Evolutionary conservation across 1,284 basidiomycete genomes (phyloP), one percentile per base, ranked within the genome.

Genomic region (Pulchroboletus neoregius): DNA sequence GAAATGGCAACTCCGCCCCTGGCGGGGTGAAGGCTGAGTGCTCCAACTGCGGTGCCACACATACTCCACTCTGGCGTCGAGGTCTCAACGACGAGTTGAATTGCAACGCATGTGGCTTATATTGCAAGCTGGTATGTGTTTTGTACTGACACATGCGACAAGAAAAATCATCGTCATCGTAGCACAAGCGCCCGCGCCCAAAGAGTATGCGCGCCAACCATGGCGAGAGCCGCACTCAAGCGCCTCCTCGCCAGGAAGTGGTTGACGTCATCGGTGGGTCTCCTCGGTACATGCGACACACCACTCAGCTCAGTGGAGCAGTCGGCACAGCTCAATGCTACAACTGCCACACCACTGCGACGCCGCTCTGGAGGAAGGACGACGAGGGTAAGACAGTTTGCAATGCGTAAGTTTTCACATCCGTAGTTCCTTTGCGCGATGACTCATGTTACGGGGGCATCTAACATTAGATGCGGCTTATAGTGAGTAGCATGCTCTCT

Each of bases 371-470:
- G 89, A 75, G 91, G 54, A 91, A 91, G 67, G 90, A 92, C 61
- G 89, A 91, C 58, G 90, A 92, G 63, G 91, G 91, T 46, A 91
- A 91, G 73, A 91, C 90, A 1, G 87, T 92, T 39, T 93, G 91
- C 73, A 92, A 93, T 60, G 91, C 89, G 76, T 92, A 69, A 67
- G 82, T 79, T 41, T 56, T 53, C 44, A 42, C 34, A 27, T 35
- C 11, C 32, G 11, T 42, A 18, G 31, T 46, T 6, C 20, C 34
- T 28, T 32, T 39, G 5, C 6, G 9, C 20, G 37, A 34, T 46
- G 23, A 48, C 60, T 62, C 48, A 51, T 52, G 7, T 31, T 24
- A 31, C 13, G 11, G 36, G 24, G 47, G 42, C 41, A 13, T 16
- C 38, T 31, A 15, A 33, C 49, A 41, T 43, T 11, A 74, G 70